Evolutionary conservation across 2,329 filamentous ascomycete genomes (phyloP), one percentile per base, ranked within the genome.

Genomic region (Botrytis elliptica): DNA sequence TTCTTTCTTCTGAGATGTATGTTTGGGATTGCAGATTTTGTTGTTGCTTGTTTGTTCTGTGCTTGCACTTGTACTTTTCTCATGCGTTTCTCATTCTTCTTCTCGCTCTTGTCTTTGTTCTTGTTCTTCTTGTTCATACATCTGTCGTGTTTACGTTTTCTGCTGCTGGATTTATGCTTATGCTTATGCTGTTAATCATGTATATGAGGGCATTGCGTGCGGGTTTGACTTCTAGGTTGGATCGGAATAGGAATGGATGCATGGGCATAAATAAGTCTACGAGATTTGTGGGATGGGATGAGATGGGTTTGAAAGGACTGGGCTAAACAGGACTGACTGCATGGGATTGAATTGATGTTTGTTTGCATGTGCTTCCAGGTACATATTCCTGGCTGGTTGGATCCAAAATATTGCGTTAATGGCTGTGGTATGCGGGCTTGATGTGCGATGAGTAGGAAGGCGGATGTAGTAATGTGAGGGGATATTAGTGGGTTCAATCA

Each of bases 191-290:
- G 16, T 49, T 66, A 60, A 18, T 40, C 42, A 59, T 70, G 55
- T 57, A 60, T 60, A 62, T 62, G 40, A 60, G 38, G 68, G 68
- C 40, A 70, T 60, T 60, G 52, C 55, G 38, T 60, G 67, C 55
- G 55, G 55, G 55, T 29, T 68, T 66, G 44, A 66, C 63, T 49
- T 49, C n/a, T 29, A 40, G 49, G 46, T 55, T 68, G 66, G 36
- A 68, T 52, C n/a, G 36, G 66, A 38, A 68, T 55, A 20, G 44
- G 16, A 38, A 44, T 20, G 67, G 42, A 59, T 25, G 67, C 16
- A 44, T 42, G 25, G 40, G 38, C 42, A 64, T n/a, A 5, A 33
- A 64, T n/a, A 40, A 63, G 20, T 63, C 38, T 63, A 42, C 16
- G 38, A 63, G 38, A 63, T 40, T 20, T 55, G 52, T 55, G 52